Conservation (phyloP, 768 basidiomycete species). For the Leccinum variicolor region DNA sequence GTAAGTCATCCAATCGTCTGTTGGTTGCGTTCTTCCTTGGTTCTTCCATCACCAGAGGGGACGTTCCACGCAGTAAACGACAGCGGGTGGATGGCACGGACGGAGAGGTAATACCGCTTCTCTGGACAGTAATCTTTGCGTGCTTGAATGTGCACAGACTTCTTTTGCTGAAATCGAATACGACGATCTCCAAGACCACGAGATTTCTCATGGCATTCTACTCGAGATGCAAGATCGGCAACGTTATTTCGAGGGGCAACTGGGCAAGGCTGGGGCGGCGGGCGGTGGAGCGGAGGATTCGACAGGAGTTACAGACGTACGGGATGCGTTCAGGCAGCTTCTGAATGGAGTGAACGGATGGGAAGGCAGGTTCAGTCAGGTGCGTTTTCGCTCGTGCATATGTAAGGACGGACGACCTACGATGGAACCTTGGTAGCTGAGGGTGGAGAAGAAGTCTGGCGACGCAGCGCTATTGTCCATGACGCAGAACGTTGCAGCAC, state of each 20-base stretch:
- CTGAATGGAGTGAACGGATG: constrained; percentile 51
- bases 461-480: constrained; percentile 68
- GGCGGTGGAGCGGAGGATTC: constrained; percentile 2
- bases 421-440: constrained; percentile 42
- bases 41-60: constrained; percentile 40
- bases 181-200: constrained; percentile 77
- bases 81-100: constrained; percentile 44
- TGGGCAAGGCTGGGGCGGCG: constrained; percentile 27
- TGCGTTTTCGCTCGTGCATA: constrained; percentile 24
- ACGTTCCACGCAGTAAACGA: constrained; percentile 57
- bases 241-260: constrained; percentile 74
- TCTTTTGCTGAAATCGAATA: constrained; percentile 67
- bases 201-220: constrained; percentile 62
- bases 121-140: neutral
- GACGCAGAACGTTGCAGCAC: constrained; percentile 76
- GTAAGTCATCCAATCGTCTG: constrained; percentile 37
- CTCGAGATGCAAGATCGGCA: constrained; percentile 87
- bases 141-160: constrained; percentile 17
- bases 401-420: too few species aligned
- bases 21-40: neutral
- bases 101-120: constrained; percentile 39
- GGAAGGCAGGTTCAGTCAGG: constrained; percentile 56
- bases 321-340: constrained; percentile 44
- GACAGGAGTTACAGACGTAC: constrained; percentile 41
- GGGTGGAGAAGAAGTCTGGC: constrained; percentile 62